A percentile compares a stretch with the other conserved stretches of the same genome.
Conservation (phyloP, 148 eudicot species). For the Rhododendron ferrugineum region DNA sequence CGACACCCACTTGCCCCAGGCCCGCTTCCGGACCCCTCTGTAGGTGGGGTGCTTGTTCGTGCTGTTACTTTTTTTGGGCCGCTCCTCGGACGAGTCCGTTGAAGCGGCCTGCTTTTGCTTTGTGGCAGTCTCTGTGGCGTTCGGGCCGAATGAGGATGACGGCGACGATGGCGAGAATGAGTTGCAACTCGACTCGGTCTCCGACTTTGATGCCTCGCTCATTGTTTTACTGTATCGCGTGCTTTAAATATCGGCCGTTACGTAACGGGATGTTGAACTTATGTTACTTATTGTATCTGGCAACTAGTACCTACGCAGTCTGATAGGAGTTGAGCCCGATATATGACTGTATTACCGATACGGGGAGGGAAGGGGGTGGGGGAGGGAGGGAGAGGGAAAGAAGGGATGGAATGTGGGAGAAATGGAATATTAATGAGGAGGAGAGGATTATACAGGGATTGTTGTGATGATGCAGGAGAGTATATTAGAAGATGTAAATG, state of each 20-base stretch:
- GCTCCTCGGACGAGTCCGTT: neutral
- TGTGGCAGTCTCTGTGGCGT: neutral
- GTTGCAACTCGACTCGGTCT: conserved; percentile 14
- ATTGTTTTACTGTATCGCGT: neutral
- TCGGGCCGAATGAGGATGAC: neutral
- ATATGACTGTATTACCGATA: neutral
- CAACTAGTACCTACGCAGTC: no score
- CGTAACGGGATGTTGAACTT: no score
- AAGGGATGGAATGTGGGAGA: neutral
- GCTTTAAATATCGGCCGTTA: no score
- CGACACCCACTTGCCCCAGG: conserved; percentile 81
- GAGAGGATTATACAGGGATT: neutral
- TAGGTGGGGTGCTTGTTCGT: conserved; percentile 44
- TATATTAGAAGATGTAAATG: neutral
- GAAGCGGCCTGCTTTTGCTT: neutral
- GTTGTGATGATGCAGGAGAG: neutral
- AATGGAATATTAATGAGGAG: neutral
- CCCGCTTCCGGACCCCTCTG: conserved; percentile 60
- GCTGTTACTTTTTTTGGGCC: neutral
- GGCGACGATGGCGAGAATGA: neutral
- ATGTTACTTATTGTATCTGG: no score
- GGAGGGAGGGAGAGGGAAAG: neutral
- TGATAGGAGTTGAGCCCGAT: neutral
- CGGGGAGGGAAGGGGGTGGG: no score
- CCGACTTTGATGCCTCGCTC: neutral